These are phyloP conservation scores for Diaporthe capsici DNA, from an alignment of 2,329 filamentous ascomycete genomes.

Conservation along the genomic window DNA sequence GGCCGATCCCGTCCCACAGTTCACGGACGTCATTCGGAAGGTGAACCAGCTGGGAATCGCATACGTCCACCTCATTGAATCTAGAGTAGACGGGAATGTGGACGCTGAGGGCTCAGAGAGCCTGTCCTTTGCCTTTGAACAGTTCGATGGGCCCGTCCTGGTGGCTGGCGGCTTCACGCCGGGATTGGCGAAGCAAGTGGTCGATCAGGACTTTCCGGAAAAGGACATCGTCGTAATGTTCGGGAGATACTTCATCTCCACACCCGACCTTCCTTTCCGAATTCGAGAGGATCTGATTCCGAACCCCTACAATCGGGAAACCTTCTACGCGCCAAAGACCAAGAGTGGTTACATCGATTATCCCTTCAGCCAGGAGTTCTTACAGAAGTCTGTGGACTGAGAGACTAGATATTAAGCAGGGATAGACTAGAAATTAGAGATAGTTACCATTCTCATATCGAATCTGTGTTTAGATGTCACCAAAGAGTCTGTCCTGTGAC, in stretches of 20 bases:
- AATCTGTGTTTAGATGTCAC: neutral
- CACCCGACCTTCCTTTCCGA: slow-evolving; percentile 59
- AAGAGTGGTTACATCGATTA: slow-evolving; percentile 14
- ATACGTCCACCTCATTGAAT: slow-evolving; percentile 35
- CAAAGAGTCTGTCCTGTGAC: neutral
- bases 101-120: slow-evolving; percentile 9
- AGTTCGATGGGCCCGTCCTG: slow-evolving; percentile 18
- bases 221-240: slow-evolving; percentile 46
- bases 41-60: slow-evolving; percentile 8
- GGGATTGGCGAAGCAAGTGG: slow-evolving; percentile 6
- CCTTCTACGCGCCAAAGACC: slow-evolving; percentile 1
- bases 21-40: slow-evolving; percentile 16
- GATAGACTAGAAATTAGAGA: neutral
- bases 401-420: too few relatives aligned
- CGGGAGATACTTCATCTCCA: slow-evolving; percentile 58
- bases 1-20: slow-evolving; percentile 27
- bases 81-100: neutral
- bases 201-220: slow-evolving; percentile 19
- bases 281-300: slow-evolving; percentile 42
- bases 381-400: neutral
- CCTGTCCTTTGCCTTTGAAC: slow-evolving; percentile 20
- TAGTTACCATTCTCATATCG: neutral
- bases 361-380: slow-evolving; percentile 10
- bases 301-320: neutral
- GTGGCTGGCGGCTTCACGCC: slow-evolving; percentile 25